A percentile compares a stretch with the other conserved stretches of the same genome.
phyloP scores from a whole-genome alignment of 192 early-diverging fungal species.

The Bifiguratus adelaidae region DNA sequence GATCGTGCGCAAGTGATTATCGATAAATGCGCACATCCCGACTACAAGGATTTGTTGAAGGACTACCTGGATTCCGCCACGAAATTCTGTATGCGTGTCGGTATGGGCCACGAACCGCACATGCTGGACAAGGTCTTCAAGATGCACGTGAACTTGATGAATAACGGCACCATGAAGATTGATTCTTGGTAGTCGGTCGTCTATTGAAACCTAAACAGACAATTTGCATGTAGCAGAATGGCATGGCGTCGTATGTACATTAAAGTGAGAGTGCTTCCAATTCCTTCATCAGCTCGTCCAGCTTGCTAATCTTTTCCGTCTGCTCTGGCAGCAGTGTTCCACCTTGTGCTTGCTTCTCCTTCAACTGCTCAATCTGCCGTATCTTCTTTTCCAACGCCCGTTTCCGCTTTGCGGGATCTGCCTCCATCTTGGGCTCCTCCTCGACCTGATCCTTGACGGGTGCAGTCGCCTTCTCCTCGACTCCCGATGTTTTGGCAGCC shows the following conservation, averaged over 20 bases:
- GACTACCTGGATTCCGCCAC: slow-evolving; percentile 25
- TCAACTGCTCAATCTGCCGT: slow-evolving; percentile 49
- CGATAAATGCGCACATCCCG: slow-evolving; percentile 29
- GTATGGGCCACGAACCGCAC: slow-evolving; percentile 27
- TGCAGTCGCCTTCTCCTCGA: background rate
- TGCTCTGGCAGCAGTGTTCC: slow-evolving; percentile 43
- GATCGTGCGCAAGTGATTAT: slow-evolving; percentile 30
- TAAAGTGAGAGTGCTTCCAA: too few species aligned
- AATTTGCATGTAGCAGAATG: too few species aligned
- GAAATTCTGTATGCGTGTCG: slow-evolving; percentile 19
- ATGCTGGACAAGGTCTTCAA: slow-evolving; percentile 31
- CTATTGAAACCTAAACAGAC: too few species aligned
- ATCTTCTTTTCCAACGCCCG: slow-evolving; percentile 61
- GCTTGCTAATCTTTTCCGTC: slow-evolving; percentile 45
- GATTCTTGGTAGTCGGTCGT: slow-evolving; percentile 24
- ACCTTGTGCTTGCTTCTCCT: slow-evolving; percentile 35
- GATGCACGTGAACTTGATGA: slow-evolving; percentile 25
- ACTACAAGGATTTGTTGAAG: slow-evolving; percentile 20
- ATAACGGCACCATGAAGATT: slow-evolving; percentile 28
- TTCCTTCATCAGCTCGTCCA: slow-evolving; percentile 30
- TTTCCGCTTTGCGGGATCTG: slow-evolving; percentile 32
- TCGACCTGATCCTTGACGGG: background rate
- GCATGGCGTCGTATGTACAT: too few species aligned
- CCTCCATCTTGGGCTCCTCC: slow-evolving; percentile 5
- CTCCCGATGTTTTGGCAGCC: background rate